Conservation (phyloP, 2,329 filamentous ascomycete species). For the Cordyceps tenuipes region DNA sequence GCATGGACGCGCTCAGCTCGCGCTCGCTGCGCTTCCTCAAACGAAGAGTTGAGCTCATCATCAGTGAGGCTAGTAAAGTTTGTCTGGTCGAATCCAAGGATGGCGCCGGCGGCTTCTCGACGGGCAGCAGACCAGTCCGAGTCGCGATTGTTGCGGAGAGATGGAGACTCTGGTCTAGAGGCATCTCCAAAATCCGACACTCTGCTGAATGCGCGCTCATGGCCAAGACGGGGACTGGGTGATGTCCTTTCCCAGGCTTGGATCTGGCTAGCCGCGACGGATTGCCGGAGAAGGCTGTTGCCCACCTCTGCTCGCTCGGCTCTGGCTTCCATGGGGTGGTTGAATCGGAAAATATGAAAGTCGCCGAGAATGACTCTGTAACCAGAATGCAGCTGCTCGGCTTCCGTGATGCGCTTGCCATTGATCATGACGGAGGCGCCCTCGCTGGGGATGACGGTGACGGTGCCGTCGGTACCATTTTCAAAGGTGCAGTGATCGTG, state of each 20-base stretch:
- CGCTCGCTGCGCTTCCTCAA: slow-evolving; percentile 87
- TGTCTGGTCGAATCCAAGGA: slow-evolving; percentile 74
- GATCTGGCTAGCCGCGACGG: slow-evolving; percentile 55
- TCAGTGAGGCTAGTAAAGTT: slow-evolving; percentile 86
- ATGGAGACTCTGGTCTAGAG: slow-evolving; percentile 72
- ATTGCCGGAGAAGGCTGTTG: slow-evolving; percentile 79
- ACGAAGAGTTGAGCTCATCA: slow-evolving; percentile 85
- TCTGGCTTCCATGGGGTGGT: slow-evolving; percentile 90
- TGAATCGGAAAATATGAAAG: slow-evolving; percentile 98
- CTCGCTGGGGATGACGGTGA: slow-evolving; percentile 82
- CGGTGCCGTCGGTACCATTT: slow-evolving; percentile 74
- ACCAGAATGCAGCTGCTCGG: slow-evolving; percentile 79
- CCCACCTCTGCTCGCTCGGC: slow-evolving; percentile 79
- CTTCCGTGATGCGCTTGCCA: slow-evolving; percentile 78
- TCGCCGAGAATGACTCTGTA: slow-evolving; percentile 94
- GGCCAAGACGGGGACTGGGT: slow-evolving; percentile 56
- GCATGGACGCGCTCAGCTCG: slow-evolving; percentile 65
- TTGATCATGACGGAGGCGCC: slow-evolving; percentile 99
- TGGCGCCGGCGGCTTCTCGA: slow-evolving; percentile 83
- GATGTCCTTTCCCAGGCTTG: slow-evolving; percentile 47
- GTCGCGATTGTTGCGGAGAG: slow-evolving; percentile 60
- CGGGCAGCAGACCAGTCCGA: slow-evolving; percentile 93
- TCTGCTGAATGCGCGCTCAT: slow-evolving; percentile 75
- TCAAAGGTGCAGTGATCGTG: slow-evolving; percentile 92
- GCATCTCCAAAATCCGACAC: slow-evolving; percentile 66